Evolutionary conservation across 257 asterid species (phyloP).

Genomic region (Petunia axillaris): DNA sequence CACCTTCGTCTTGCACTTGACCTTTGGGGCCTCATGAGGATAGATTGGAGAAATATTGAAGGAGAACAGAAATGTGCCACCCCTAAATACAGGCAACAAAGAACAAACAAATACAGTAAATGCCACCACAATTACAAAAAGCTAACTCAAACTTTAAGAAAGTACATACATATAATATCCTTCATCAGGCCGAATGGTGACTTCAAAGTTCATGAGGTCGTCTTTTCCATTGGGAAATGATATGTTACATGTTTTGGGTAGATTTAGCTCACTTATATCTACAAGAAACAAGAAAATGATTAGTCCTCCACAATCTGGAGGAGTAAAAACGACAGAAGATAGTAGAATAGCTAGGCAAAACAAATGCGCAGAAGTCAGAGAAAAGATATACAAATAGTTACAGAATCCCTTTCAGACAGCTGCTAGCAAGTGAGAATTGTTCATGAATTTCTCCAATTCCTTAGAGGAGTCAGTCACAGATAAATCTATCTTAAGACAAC

Average conservation of each 20-base stretch:
- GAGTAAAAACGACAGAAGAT: not conserved
- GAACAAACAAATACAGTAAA: constrained; percentile 15
- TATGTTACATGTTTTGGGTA: constrained; percentile 81
- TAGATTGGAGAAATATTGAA: constrained; percentile 90
- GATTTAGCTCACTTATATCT: constrained; percentile 91
- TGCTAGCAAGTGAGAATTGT: not conserved
- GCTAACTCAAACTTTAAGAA: not conserved
- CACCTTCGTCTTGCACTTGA: constrained; percentile 99
- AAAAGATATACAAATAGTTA: not conserved
- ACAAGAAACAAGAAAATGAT: constrained; percentile 24
- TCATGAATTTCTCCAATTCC: constrained; percentile 19
- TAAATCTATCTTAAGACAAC: not conserved
- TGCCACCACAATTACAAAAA: not conserved
- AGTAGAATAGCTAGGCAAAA: not conserved
- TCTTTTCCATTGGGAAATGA: constrained; percentile 93
- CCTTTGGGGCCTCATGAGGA: constrained; percentile 99
- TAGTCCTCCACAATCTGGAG: not conserved
- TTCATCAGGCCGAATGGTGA: constrained; percentile 87
- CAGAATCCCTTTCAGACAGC: not conserved
- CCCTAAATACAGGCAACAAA: constrained; percentile 45
- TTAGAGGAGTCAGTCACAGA: not conserved
- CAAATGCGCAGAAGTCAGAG: not conserved
- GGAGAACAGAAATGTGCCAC: constrained; percentile 84
- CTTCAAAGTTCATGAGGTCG: constrained; percentile 96
- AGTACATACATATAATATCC: constrained; percentile 77